phyloP scores from a whole-genome alignment of 1,284 basidiomycete species.

The Bjerkandera adusta region DNA sequence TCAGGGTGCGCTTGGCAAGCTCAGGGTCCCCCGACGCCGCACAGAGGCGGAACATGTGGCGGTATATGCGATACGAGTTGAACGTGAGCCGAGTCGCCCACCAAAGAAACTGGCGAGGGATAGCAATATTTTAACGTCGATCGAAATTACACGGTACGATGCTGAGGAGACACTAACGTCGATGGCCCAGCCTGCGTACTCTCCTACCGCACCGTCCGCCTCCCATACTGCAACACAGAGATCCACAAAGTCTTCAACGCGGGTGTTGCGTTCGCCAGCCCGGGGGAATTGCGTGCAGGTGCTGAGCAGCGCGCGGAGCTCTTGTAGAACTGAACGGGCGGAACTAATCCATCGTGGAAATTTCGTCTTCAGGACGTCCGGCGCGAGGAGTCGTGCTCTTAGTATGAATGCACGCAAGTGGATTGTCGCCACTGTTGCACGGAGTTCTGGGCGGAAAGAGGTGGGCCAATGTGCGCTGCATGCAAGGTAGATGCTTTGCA shows the following conservation, averaged over 20 bases:
- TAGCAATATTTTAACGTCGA: too few relatives aligned
- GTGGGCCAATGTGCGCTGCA: constrained; percentile 73
- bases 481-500: constrained; percentile 61
- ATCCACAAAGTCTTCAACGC: constrained; percentile 85
- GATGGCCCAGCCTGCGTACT: constrained; percentile 68
- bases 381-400: constrained; percentile 35
- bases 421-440: constrained; percentile 65
- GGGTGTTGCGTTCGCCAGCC: constrained; percentile 79
- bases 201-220: constrained; percentile 55
- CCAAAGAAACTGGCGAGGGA: constrained; percentile 66
- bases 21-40: constrained; percentile 60
- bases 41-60: constrained; percentile 78
- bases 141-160: too few relatives aligned
- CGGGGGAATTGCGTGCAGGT: constrained; percentile 77
- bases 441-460: constrained; percentile 69
- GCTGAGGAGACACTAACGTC: constrained; percentile 50
- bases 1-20: constrained; percentile 75
- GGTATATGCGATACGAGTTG: constrained; percentile 81
- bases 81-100: constrained; percentile 91
- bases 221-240: constrained; percentile 84
- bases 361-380: constrained; percentile 25
- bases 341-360: constrained; percentile 61
- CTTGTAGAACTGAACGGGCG: constrained; percentile 62
- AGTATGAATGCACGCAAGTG: constrained; percentile 72
- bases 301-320: constrained; percentile 66